These are phyloP conservation scores for Primulina eburnea DNA, from an alignment of 257 asterid genomes.

Conservation along the genomic window DNA sequence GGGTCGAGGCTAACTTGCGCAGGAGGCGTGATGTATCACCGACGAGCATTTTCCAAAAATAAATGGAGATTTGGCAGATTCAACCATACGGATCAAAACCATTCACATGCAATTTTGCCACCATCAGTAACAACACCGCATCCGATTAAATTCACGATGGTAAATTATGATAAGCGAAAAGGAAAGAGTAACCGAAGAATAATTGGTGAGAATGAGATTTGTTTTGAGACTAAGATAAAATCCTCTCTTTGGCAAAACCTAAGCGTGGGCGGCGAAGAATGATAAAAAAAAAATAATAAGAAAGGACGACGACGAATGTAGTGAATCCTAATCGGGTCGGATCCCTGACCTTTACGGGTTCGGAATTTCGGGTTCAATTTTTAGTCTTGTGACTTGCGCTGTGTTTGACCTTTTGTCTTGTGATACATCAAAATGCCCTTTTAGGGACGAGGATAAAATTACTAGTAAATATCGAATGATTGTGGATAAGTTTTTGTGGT, in stretches of 20 bases:
- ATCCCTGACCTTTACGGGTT: slow-evolving; percentile 5
- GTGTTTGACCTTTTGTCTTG: no score
- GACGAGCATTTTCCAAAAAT: slow-evolving; percentile 39
- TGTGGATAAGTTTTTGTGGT: no score
- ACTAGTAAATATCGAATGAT: no score
- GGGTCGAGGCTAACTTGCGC: slow-evolving; percentile 21
- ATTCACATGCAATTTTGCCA: slow-evolving; percentile 15
- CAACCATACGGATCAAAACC: slow-evolving; percentile 34
- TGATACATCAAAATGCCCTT: no score
- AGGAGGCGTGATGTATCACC: slow-evolving; percentile 28
- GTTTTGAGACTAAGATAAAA: not conserved
- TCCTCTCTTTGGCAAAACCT: slow-evolving; percentile 21
- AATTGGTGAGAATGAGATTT: not conserved
- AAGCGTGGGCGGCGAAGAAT: slow-evolving; percentile 34
- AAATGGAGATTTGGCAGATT: slow-evolving; percentile 22
- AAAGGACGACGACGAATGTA: slow-evolving; percentile 1
- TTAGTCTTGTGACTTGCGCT: no score
- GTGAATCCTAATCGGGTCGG: not conserved
- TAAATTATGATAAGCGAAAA: not conserved
- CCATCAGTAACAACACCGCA: slow-evolving; percentile 1
- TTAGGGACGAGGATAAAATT: no score
- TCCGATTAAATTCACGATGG: slow-evolving; percentile 2
- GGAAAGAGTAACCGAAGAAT: not conserved
- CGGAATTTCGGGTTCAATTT: slow-evolving; percentile 7
- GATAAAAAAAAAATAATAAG: not conserved